These are phyloP conservation scores for Plantago major DNA, from an alignment of 257 asterid species.

Conservation along the genomic window DNA sequence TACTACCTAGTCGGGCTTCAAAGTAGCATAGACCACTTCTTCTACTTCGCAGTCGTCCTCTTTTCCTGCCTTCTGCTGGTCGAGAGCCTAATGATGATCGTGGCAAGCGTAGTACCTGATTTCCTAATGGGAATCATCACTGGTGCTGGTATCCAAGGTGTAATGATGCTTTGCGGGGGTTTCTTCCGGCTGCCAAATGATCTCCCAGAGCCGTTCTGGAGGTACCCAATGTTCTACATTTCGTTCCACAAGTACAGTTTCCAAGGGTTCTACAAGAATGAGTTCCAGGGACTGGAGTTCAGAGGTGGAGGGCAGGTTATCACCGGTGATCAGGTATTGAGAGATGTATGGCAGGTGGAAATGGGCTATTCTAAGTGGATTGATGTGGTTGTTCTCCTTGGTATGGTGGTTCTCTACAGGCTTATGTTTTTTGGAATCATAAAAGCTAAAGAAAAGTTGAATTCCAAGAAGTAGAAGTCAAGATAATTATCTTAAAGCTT, in stretches of 20 bases:
- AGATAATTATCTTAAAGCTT: too few relatives aligned
- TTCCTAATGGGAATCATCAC: constrained; percentile 50
- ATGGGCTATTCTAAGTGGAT: constrained; percentile 52
- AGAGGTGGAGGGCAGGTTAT: constrained; percentile 30
- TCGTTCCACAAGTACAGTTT: constrained; percentile 41
- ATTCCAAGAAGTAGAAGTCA: background rate
- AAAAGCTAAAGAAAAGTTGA: constrained; percentile 28
- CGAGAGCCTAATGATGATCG: constrained; percentile 57
- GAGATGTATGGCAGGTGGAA: constrained; percentile 43
- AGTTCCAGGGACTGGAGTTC: constrained; percentile 39
- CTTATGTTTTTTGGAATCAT: constrained; percentile 34
- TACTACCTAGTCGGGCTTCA: constrained; percentile 55
- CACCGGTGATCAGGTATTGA: constrained; percentile 40
- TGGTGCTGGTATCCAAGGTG: constrained; percentile 51
- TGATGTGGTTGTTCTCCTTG: constrained; percentile 38
- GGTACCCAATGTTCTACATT: constrained; percentile 45
- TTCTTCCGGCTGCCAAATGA: constrained; percentile 45
- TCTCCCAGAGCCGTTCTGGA: constrained; percentile 50
- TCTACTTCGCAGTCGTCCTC: constrained; percentile 29
- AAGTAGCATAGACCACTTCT: constrained; percentile 35
- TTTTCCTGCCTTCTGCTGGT: constrained; percentile 52
- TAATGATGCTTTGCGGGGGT: constrained; percentile 52
- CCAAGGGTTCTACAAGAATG: constrained; percentile 55
- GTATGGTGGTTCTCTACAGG: constrained; percentile 40
- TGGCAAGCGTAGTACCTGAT: constrained; percentile 44